phyloP scores from a whole-genome alignment of 78 protist species.

The Pigoraptor vietnamica region DNA sequence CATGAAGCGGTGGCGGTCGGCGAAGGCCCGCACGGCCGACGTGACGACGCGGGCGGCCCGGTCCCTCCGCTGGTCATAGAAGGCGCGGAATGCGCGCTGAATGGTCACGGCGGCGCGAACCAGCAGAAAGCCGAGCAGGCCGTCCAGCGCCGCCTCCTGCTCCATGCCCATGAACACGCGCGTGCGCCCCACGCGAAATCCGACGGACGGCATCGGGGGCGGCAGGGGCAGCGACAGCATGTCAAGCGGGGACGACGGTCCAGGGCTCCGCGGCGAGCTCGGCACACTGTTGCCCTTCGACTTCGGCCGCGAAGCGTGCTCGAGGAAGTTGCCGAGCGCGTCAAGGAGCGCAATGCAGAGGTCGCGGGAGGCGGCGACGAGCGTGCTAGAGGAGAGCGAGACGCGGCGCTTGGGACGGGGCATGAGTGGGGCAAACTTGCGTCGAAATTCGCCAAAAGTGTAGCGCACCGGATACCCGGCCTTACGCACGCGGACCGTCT shows the following conservation, averaged over 20 bases:
- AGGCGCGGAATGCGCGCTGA: background rate
- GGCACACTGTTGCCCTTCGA: background rate
- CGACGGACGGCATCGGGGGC: background rate
- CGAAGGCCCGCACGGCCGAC: background rate
- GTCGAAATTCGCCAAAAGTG: background rate
- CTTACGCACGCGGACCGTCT: constrained; percentile 64
- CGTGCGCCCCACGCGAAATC: background rate
- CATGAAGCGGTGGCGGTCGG: background rate
- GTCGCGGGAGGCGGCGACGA: background rate
- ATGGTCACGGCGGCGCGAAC: background rate
- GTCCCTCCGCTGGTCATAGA: background rate
- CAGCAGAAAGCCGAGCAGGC: background rate
- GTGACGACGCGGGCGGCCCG: background rate
- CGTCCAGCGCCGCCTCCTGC: background rate
- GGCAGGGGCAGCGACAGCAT: background rate
- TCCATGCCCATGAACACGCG: background rate
- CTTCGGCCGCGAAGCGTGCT: background rate
- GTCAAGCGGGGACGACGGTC: background rate
- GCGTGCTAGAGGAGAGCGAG: background rate
- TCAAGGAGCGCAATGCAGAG: background rate
- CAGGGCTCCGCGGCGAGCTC: background rate
- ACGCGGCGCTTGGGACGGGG: background rate
- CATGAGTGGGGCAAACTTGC: background rate
- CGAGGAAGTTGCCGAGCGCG: background rate
- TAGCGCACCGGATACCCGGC: constrained; percentile 57